These are phyloP conservation scores for Lithohypha guttulata DNA, from an alignment of 2,329 filamentous ascomycete species.

Conservation along the genomic window DNA sequence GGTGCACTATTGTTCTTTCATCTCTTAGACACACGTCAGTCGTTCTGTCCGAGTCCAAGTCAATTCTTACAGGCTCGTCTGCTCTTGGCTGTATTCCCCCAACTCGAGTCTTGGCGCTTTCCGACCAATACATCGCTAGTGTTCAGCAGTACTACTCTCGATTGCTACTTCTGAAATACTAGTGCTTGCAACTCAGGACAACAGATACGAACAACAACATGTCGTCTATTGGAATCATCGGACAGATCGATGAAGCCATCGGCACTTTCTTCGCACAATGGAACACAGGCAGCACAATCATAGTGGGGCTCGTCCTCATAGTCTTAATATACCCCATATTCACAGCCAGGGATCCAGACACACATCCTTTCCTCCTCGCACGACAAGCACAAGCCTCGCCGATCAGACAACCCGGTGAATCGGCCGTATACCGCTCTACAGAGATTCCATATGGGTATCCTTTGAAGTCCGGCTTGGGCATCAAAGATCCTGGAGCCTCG, in stretches of 20 bases:
- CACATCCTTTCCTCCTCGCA: constrained; percentile 80
- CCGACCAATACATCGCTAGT: too few relatives aligned
- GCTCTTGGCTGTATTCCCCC: too few relatives aligned
- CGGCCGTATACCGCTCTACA: constrained; percentile 72
- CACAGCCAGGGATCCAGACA: constrained; percentile 69
- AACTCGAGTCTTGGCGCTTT: too few relatives aligned
- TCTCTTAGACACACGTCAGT: too few relatives aligned
- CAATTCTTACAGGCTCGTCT: too few relatives aligned
- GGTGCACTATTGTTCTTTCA: too few relatives aligned
- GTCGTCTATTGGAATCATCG: constrained; percentile 12
- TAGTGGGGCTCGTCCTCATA: constrained; percentile 55
- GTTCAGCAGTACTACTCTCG: too few relatives aligned
- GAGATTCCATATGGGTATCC: constrained; percentile 77
- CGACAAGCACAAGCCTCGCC: constrained; percentile 69
- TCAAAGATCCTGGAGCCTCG: constrained; percentile 67
- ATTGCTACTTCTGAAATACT: too few relatives aligned
- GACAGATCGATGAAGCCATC: constrained; percentile 17
- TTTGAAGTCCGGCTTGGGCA: constrained; percentile 64
- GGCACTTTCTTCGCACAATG: constrained; percentile 37
- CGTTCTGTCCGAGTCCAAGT: too few relatives aligned
- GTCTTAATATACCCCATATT: constrained; percentile 62
- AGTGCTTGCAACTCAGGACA: too few relatives aligned
- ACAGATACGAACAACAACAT: too few relatives aligned
- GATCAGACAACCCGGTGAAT: constrained; percentile 75
- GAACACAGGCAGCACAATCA: constrained; percentile 66